Percentiles rank a stretch among this genome's conserved stretches.
Conservation (phyloP, 2,329 filamentous ascomycete genomes). For the Pseudogymnoascus sp. region DNA sequence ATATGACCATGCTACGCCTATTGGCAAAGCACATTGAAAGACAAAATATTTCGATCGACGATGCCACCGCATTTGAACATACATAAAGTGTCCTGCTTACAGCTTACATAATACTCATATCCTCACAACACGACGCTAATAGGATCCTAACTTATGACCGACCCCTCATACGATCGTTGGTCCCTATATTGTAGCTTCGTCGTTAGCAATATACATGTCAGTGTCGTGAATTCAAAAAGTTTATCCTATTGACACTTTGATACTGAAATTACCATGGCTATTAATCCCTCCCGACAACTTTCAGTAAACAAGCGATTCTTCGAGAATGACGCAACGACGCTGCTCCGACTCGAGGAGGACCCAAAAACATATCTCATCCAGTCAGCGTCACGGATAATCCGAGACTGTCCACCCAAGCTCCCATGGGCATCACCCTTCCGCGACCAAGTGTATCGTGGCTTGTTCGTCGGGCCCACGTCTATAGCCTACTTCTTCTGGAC, state of each 20-base stretch:
- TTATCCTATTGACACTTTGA: not conserved
- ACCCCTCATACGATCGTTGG: not conserved
- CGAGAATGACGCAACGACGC: not conserved
- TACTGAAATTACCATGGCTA: not conserved
- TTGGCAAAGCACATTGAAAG: not conserved
- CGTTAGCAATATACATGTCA: not conserved
- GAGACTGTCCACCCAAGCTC: slow-evolving; percentile 11
- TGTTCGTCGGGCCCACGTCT: slow-evolving; percentile 48
- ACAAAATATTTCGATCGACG: too few relatives aligned
- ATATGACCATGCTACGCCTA: not conserved
- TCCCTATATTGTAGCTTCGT: not conserved
- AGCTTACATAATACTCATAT: not conserved
- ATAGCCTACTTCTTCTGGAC: slow-evolving; percentile 49
- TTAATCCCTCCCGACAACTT: not conserved
- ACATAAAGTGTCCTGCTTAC: not conserved
- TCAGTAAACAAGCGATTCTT: not conserved
- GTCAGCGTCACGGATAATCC: slow-evolving; percentile 1
- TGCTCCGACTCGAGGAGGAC: slow-evolving; percentile 9
- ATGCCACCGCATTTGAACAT: not conserved
- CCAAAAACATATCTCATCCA: slow-evolving; percentile 12
- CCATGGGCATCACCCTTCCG: slow-evolving; percentile 10
- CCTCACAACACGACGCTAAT: not conserved
- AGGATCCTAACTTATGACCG: not conserved
- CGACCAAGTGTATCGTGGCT: slow-evolving; percentile 28
- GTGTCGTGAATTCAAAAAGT: not conserved